Conservation (phyloP, 2,329 filamentous ascomycete species). For the Blastomyces emzantsi region DNA sequence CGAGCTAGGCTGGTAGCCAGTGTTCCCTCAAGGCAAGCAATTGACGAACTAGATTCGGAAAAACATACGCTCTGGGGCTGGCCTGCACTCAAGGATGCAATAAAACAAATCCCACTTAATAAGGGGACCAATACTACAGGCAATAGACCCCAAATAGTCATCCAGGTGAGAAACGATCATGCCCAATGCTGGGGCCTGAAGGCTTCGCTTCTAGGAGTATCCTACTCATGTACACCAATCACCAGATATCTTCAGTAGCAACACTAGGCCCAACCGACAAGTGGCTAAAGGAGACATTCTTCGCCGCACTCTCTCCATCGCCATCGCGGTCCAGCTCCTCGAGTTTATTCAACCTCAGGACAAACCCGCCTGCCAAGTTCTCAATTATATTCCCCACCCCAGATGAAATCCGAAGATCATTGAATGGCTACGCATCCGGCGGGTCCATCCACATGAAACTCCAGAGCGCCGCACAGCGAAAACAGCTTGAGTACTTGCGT, state of each 20-base stretch:
- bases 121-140: conserved; percentile 21
- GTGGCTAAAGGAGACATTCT: conserved; percentile 62
- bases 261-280: conserved; percentile 61
- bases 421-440: conserved; percentile 72
- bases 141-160: conserved; percentile 29
- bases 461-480: conserved; percentile 58
- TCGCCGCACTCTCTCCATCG: conserved; percentile 35
- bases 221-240: neutral
- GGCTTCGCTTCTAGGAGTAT: neutral
- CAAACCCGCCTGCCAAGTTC: conserved; percentile 38
- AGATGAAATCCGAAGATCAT: conserved; percentile 63
- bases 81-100: conserved; percentile 54
- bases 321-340: conserved; percentile 15
- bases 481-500: conserved; percentile 63
- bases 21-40: conserved; percentile 58
- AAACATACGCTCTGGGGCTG: conserved; percentile 65
- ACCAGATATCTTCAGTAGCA: conserved; percentile 76
- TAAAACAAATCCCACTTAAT: conserved; percentile 47
- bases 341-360: conserved; percentile 10
- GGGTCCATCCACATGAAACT: conserved; percentile 74
- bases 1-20: conserved; percentile 68
- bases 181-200: neutral
- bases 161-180: conserved; percentile 25
- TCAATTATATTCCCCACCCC: conserved; percentile 74
- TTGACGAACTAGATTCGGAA: conserved; percentile 34